Percentiles rank a stretch among this genome's conserved stretches.
These are phyloP conservation scores for Apiospora saccharicola DNA, from an alignment of 2,329 filamentous ascomycete genomes.

Conservation along the genomic window DNA sequence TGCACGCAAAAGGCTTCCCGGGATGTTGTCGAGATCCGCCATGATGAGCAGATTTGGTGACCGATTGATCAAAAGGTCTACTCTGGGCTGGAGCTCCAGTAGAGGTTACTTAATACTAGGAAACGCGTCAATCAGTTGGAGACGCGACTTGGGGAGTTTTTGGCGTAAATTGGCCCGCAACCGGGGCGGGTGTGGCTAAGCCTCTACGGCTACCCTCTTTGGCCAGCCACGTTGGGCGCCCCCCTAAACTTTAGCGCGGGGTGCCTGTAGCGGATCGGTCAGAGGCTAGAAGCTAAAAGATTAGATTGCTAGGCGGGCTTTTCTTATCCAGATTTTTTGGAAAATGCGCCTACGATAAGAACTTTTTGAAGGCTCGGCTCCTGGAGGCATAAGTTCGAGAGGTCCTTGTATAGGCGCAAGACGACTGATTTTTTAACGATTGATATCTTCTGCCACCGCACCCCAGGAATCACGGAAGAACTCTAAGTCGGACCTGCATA, in stretches of 20 bases:
- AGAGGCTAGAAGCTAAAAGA: not conserved
- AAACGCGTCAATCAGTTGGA: slow-evolving; percentile 29
- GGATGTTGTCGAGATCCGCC: slow-evolving; percentile 53
- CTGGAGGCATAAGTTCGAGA: slow-evolving; percentile 13
- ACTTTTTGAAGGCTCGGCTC: slow-evolving; percentile 22
- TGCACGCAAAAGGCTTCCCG: slow-evolving; percentile 53
- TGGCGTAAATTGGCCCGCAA: slow-evolving; percentile 43
- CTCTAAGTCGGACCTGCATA: not conserved
- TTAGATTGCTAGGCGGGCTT: not conserved
- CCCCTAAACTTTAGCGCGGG: slow-evolving; percentile 12
- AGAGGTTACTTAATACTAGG: slow-evolving; percentile 23
- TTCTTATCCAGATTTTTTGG: slow-evolving; percentile 10
- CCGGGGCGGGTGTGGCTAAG: slow-evolving; percentile 30
- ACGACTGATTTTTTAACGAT: not conserved
- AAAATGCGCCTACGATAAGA: slow-evolving; percentile 23
- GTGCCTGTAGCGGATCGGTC: not conserved
- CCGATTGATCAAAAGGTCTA: slow-evolving; percentile 13
- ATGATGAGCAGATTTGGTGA: slow-evolving; percentile 40
- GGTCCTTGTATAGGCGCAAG: slow-evolving; percentile 11
- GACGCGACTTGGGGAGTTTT: slow-evolving; percentile 35
- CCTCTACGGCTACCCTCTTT: not conserved
- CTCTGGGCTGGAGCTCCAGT: slow-evolving; percentile 13
- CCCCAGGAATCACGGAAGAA: not conserved
- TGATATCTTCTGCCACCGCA: not conserved
- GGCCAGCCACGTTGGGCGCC: slow-evolving; percentile 3